Evolutionary conservation across 225 moss, liverwort and hornwort species (phyloP), one percentile per base, ranked within the genome.

Genomic region (Marchantia paleacea): DNA sequence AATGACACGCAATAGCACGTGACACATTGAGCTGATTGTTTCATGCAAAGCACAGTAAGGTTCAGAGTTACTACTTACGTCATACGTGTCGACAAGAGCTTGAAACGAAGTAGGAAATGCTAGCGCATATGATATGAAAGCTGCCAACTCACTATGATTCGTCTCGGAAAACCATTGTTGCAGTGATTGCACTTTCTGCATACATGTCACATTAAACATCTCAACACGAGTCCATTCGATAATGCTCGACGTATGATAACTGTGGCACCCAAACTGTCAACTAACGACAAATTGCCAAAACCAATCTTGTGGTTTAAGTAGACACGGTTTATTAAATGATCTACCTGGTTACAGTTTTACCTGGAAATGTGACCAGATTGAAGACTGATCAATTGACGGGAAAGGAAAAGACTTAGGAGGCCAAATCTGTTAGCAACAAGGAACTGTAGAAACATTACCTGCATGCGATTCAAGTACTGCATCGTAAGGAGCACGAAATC

Each of bases 71-170:
- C 30, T 51, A 62, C 82, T 39, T 90, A 94, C 96, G 80, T 97
- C 91, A 55, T 97, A 97, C 57, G 94, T 97, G 81, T 97, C 96
- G 75, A 97, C 96, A 85, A 97, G 94, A 52, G 96, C 96, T 86
- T 94, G 94, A 75, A 97, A 97, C 54, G 94, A 85, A 66, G 91
- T 92, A 24, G 96, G 94, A 74, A 97, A 97, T 28, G 94, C 93
- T 83, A 97, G 85, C 55, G 96, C 96, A 76, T 94, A 97, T 9
- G 94, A 91, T 63, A 87, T 88, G 75, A 97, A 97, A 80, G 96
- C 96, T 78, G 94, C 96, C 81, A 97, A 87, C 86, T 97, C 96
- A 75, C 92, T 94, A 28, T 91, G 89, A 80, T 92, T 94, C 20
- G 96, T 97, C 82, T 97, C 94, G 65, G 88, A 83, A 73, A 97